Percentiles rank a stretch among this genome's conserved stretches.
Conservation (phyloP, 257 asterid species). For the Solanum lycopersicoides region DNA sequence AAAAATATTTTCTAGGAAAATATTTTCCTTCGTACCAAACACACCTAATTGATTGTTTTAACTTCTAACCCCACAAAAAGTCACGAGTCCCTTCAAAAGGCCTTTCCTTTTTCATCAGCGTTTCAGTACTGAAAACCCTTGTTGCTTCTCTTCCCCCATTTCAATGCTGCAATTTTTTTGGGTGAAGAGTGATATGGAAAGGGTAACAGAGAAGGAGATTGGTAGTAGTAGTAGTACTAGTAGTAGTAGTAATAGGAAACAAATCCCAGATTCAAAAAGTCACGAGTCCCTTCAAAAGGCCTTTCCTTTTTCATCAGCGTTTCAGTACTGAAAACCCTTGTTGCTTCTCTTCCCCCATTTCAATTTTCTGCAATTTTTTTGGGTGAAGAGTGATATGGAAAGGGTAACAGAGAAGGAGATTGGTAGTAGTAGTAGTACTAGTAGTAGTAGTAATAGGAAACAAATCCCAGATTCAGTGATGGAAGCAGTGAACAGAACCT, state of each 20-base stretch:
- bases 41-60: too few species aligned
- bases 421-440: slow-evolving; percentile 5
- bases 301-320: not conserved
- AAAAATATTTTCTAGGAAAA: too few species aligned
- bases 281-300: not conserved
- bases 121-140: not conserved
- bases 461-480: slow-evolving; percentile 59
- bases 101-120: not conserved
- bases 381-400: not conserved
- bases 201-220: not conserved
- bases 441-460: slow-evolving; percentile 9
- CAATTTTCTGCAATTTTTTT: not conserved
- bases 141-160: not conserved
- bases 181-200: not conserved
- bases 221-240: slow-evolving; percentile 2
- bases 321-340: not conserved
- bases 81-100: not conserved
- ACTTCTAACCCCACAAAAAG: not conserved
- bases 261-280: slow-evolving; percentile 63
- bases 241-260: slow-evolving; percentile 9
- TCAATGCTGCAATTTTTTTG: not conserved
- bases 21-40: too few species aligned
- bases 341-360: not conserved
- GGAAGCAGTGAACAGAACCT: slow-evolving; percentile 71
- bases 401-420: not conserved